Evolutionary conservation across 768 basidiomycete genomes (phyloP).

Genomic region (Pleurotus ostreatus): DNA sequence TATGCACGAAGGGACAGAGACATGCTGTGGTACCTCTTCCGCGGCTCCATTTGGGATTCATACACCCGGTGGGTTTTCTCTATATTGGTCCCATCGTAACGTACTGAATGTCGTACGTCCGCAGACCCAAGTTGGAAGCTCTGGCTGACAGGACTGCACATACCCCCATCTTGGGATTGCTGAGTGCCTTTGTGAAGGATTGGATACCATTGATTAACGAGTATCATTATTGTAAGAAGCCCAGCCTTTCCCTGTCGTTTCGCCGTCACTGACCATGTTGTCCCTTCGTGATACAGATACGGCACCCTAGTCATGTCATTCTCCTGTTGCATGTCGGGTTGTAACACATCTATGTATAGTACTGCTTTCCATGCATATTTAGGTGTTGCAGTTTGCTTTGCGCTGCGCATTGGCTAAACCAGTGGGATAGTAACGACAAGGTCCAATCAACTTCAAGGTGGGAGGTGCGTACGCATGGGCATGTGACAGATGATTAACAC

Average conservation of each 20-base stretch:
- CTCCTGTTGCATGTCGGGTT: slow-evolving; percentile 14
- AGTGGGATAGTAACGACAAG: background rate
- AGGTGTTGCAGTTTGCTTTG: background rate
- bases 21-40: slow-evolving; percentile 79
- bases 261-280: slow-evolving; percentile 1
- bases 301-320: slow-evolving; percentile 28
- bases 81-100: background rate
- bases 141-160: slow-evolving; percentile 51
- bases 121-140: slow-evolving; percentile 72
- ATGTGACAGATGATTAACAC: slow-evolving; percentile 2
- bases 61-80: slow-evolving; percentile 58
- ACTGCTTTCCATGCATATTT: slow-evolving; percentile 2
- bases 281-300: slow-evolving; percentile 26
- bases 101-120: background rate
- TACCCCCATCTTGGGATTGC: slow-evolving; percentile 62
- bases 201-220: slow-evolving; percentile 89
- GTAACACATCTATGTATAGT: slow-evolving; percentile 11
- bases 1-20: slow-evolving; percentile 81
- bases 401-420: background rate
- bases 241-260: no score
- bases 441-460: slow-evolving; percentile 1
- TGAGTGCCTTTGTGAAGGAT: slow-evolving; percentile 70
- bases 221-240: slow-evolving; percentile 81
- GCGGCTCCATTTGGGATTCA: slow-evolving; percentile 80
- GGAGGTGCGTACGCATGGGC: background rate